Conservation (phyloP, 345 rosid genomes). For the Excoecaria cochinchinensis region DNA sequence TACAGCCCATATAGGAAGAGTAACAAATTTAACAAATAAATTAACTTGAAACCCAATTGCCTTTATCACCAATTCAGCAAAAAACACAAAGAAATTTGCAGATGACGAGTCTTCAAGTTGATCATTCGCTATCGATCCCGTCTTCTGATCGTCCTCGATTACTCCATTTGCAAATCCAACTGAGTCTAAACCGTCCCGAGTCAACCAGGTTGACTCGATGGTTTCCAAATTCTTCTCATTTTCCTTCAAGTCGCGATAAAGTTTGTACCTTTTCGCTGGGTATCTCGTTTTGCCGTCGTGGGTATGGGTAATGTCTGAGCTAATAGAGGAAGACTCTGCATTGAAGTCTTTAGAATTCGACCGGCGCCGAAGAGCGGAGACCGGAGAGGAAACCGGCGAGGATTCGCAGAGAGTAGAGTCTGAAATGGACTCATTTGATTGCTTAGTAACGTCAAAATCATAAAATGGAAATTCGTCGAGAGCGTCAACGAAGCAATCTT, state of each 20-base stretch:
- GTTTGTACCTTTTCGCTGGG: slow-evolving; percentile 23
- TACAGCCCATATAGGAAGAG: slow-evolving; percentile 46
- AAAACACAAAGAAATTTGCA: slow-evolving; percentile 38
- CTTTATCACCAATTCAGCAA: slow-evolving; percentile 53
- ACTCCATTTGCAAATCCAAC: background rate
- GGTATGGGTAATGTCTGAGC: background rate
- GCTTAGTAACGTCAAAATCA: slow-evolving; percentile 38
- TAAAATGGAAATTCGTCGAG: slow-evolving; percentile 51
- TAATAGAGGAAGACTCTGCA: slow-evolving; percentile 12
- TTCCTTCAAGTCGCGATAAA: slow-evolving; percentile 30
- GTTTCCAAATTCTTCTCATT: slow-evolving; percentile 26
- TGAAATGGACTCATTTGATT: slow-evolving; percentile 33
- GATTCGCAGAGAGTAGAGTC: slow-evolving; percentile 18
- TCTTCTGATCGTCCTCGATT: background rate
- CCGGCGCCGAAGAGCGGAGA: slow-evolving; percentile 38
- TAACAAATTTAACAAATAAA: slow-evolving; percentile 45
- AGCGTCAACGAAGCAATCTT: slow-evolving; percentile 54
- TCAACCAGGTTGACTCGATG: slow-evolving; percentile 18
- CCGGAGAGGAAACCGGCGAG: slow-evolving; percentile 23
- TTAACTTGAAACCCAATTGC: slow-evolving; percentile 63
- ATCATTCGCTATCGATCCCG: background rate
- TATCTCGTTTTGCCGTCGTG: slow-evolving; percentile 2
- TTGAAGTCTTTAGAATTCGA: background rate
- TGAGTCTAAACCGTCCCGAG: slow-evolving; percentile 24
- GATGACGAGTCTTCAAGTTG: slow-evolving; percentile 28